phyloP scores from a whole-genome alignment of 768 basidiomycete genomes.

The Hortiboletus flavorubellus region DNA sequence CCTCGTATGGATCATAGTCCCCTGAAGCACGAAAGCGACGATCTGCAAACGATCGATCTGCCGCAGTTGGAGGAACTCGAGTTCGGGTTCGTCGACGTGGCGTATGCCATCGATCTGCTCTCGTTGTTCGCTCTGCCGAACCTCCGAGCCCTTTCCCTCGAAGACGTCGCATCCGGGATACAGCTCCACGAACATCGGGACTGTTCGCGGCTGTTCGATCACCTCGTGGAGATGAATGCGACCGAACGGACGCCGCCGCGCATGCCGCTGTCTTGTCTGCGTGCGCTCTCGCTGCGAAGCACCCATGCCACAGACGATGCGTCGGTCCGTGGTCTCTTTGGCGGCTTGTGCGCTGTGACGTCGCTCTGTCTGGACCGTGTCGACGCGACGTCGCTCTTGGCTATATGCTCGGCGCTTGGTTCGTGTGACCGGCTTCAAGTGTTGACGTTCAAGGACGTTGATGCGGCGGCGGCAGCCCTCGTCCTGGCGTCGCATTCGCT shows the following conservation, averaged over 20 bases:
- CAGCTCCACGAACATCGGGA: slow-evolving; percentile 34
- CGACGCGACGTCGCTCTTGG: background rate
- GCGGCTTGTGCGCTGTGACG: background rate
- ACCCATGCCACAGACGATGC: background rate
- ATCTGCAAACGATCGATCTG: slow-evolving; percentile 23
- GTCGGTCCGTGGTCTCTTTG: slow-evolving; percentile 8
- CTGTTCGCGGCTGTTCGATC: slow-evolving; percentile 35
- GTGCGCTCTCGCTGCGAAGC: slow-evolving; percentile 10
- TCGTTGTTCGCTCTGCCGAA: slow-evolving; percentile 38
- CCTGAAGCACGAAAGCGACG: background rate
- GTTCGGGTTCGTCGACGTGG: slow-evolving; percentile 44
- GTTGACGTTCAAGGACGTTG: slow-evolving; percentile 14
- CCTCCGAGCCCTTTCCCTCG: slow-evolving; percentile 38
- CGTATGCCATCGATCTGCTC: slow-evolving; percentile 38
- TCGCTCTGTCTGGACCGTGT: slow-evolving; percentile 11
- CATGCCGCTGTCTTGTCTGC: slow-evolving; percentile 6
- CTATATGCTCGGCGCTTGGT: slow-evolving; percentile 2
- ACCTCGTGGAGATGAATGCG: slow-evolving; percentile 22
- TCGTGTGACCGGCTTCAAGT: slow-evolving; percentile 2
- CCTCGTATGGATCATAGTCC: slow-evolving; percentile 33
- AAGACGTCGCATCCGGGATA: slow-evolving; percentile 44
- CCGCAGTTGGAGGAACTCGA: slow-evolving; percentile 33
- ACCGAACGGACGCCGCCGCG: background rate
- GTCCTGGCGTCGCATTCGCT: slow-evolving; percentile 5
- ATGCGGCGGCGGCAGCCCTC: background rate